Evolutionary conservation across 2,329 filamentous ascomycete species (phyloP).

Genomic region (Mariannaea elegans): DNA sequence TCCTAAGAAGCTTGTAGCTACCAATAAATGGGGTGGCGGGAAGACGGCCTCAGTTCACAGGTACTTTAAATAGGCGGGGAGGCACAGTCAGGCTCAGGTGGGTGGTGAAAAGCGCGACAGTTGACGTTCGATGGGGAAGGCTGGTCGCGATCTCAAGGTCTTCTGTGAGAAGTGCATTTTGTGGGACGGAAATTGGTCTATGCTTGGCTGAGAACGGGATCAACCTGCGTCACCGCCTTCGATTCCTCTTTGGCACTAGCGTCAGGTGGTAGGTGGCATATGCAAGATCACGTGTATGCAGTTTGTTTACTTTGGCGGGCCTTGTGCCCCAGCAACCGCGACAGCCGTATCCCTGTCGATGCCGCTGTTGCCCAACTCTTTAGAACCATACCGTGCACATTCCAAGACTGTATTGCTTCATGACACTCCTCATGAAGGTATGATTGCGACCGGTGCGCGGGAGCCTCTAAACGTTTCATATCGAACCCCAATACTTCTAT

Average conservation of each 20-base stretch:
- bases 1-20: too few species aligned
- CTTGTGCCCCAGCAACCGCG: constrained; percentile 40
- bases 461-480: constrained; percentile 35
- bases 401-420: constrained; percentile 35
- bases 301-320: constrained; percentile 40
- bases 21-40: background rate
- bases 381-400: constrained; percentile 20
- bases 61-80: background rate
- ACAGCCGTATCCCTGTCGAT: constrained; percentile 28
- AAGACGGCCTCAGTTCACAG: background rate
- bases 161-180: constrained; percentile 7
- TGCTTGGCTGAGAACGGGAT: constrained; percentile 2
- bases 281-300: constrained; percentile 32
- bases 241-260: constrained; percentile 31
- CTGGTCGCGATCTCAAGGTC: constrained; percentile 4
- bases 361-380: constrained; percentile 28
- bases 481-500: constrained; percentile 6
- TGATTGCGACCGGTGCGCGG: constrained; percentile 34
- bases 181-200: constrained; percentile 20
- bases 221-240: constrained; percentile 20
- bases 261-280: background rate
- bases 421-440: constrained; percentile 38
- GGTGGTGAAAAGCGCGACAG: background rate
- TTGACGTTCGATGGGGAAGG: background rate
- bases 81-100: background rate